Percentiles rank a stretch among this genome's conserved stretches.
Conservation (phyloP, 345 rosid species). For the Linum lewisii region DNA sequence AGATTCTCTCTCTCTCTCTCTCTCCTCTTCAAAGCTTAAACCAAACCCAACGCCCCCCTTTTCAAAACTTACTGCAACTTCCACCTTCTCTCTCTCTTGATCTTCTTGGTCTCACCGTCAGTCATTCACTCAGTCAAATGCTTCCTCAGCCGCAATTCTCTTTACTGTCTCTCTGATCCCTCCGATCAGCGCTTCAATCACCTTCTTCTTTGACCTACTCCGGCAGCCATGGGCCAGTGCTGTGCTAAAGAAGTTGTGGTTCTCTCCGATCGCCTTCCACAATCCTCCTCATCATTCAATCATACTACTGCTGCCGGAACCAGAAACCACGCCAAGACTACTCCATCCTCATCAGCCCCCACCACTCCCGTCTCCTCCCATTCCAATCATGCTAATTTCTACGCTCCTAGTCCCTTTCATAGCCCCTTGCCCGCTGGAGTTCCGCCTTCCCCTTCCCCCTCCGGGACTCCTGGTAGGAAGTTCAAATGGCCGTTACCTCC, state of each 20-base stretch:
- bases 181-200: too few species aligned
- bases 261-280: neutral
- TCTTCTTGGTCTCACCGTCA: neutral
- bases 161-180: neutral
- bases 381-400: slow-evolving; percentile 4
- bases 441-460: slow-evolving; percentile 17
- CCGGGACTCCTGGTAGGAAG: slow-evolving; percentile 17
- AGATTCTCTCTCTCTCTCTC: neutral
- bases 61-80: neutral
- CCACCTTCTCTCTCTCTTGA: neutral
- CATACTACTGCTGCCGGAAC: neutral
- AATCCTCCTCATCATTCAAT: neutral
- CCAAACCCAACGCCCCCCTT: neutral
- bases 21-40: neutral
- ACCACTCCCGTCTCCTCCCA: slow-evolving; percentile 14
- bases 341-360: slow-evolving; percentile 8
- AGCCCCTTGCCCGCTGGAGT: slow-evolving; percentile 20
- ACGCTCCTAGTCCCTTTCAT: slow-evolving; percentile 16
- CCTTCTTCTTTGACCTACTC: too few species aligned
- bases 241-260: neutral
- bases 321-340: slow-evolving; percentile 2
- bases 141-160: neutral
- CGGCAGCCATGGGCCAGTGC: neutral
- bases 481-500: slow-evolving; percentile 27
- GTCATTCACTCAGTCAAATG: neutral